phyloP scores from a whole-genome alignment of 805 yeast genomes.

The Candida schatavii region DNA sequence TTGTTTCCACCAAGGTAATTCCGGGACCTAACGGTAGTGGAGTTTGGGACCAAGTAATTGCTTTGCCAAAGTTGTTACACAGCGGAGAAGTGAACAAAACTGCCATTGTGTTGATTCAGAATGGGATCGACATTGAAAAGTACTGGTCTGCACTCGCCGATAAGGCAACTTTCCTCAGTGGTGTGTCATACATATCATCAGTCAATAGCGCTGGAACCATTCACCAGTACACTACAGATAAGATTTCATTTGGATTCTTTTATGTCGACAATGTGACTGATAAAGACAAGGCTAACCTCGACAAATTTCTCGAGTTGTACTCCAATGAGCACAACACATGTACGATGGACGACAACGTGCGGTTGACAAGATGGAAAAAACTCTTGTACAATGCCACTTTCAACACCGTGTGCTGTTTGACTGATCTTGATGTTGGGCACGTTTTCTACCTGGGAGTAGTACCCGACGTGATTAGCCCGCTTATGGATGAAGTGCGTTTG shows the following conservation, averaged over 20 bases:
- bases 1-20: conserved; percentile 32
- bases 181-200: conserved; percentile 33
- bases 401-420: conserved; percentile 60
- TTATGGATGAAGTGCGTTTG: conserved; percentile 19
- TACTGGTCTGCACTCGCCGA: conserved; percentile 18
- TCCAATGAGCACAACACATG: conserved; percentile 22
- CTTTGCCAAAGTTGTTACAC: conserved; percentile 5
- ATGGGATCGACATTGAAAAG: conserved; percentile 24
- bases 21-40: conserved; percentile 20
- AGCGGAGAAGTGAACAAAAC: conserved; percentile 7
- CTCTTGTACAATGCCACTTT: conserved; percentile 67
- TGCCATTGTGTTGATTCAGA: conserved; percentile 22
- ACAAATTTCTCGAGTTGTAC: conserved; percentile 19
- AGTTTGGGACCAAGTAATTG: conserved; percentile 23
- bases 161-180: conserved; percentile 23
- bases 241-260: conserved; percentile 26
- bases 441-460: conserved; percentile 35
- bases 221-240: conserved; percentile 27
- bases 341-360: conserved; percentile 20
- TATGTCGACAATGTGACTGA: conserved; percentile 3
- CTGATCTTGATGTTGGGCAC: conserved; percentile 59
- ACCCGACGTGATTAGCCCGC: conserved; percentile 11
- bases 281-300: background rate
- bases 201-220: conserved; percentile 23
- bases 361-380: conserved; percentile 55